These are phyloP conservation scores for Phytophthora sp. DNA, from an alignment of 352 stramenopile genomes.

Conservation along the genomic window DNA sequence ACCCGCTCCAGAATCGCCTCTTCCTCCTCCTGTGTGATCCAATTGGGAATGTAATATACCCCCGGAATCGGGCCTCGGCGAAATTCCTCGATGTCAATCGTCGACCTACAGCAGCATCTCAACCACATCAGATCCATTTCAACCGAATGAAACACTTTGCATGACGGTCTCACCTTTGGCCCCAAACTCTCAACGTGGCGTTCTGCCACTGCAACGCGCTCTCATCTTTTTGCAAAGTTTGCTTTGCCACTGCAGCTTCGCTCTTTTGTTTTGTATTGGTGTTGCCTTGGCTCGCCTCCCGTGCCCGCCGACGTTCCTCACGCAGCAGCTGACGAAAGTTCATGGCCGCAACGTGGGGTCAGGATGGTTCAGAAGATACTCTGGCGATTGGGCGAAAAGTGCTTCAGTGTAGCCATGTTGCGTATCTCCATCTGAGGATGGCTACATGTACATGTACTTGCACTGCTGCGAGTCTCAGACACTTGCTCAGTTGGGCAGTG, in stretches of 20 bases:
- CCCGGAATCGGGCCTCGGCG: conserved; percentile 41
- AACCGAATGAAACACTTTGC: not conserved
- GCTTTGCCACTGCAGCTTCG: not conserved
- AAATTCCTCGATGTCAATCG: conserved; percentile 43
- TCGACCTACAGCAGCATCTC: conserved; percentile 10
- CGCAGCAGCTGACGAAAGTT: conserved; percentile 59
- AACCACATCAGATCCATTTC: not conserved
- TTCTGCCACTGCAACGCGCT: conserved; percentile 4
- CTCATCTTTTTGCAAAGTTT: not conserved
- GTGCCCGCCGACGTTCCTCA: conserved; percentile 54
- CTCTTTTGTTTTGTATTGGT: not conserved
- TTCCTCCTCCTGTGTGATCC: conserved; percentile 65
- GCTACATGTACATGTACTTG: no score
- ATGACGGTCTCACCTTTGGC: conserved; percentile 24
- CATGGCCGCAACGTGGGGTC: conserved; percentile 33
- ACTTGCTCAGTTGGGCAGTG: no score
- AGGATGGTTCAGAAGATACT: conserved; percentile 1
- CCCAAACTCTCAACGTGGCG: conserved; percentile 33
- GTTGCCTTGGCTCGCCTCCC: conserved; percentile 10
- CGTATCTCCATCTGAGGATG: no score
- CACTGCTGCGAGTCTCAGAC: no score
- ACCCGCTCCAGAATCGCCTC: conserved; percentile 60
- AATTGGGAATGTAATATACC: conserved; percentile 71
- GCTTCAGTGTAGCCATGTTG: conserved; percentile 19
- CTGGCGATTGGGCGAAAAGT: conserved; percentile 12